Evolutionary conservation across 2,329 filamentous ascomycete species (phyloP).

Genomic region (Fusarium xylarioides): DNA sequence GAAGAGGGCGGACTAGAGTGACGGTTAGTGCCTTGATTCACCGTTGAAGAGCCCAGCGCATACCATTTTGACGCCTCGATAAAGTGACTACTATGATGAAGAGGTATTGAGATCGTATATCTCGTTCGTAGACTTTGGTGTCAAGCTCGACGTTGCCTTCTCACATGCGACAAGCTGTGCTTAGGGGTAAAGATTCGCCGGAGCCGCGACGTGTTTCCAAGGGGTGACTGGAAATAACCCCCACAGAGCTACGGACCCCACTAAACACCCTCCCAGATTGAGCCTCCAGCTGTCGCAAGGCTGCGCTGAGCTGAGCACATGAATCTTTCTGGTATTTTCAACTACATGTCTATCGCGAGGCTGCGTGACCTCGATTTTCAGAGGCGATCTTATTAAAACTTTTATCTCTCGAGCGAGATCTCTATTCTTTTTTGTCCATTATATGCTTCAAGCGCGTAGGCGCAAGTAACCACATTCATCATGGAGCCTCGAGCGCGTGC

Average conservation of each 20-base stretch:
- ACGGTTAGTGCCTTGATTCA: slow-evolving; percentile 15
- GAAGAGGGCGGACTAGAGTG: slow-evolving; percentile 86
- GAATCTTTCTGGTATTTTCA: slow-evolving; percentile 23
- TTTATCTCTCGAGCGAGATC: neutral
- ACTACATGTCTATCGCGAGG: slow-evolving; percentile 34
- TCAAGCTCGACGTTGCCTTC: slow-evolving; percentile 18
- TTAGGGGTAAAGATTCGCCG: slow-evolving; percentile 53
- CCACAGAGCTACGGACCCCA: slow-evolving; percentile 35
- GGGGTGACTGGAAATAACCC: slow-evolving; percentile 34
- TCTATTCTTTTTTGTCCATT: neutral
- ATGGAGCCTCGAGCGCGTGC: slow-evolving; percentile 82
- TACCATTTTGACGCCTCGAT: slow-evolving; percentile 42
- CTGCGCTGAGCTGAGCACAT: slow-evolving; percentile 18
- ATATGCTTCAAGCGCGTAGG: slow-evolving; percentile 10
- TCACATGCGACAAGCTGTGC: slow-evolving; percentile 42
- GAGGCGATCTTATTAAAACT: neutral
- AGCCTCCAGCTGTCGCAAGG: slow-evolving; percentile 32
- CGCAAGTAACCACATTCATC: slow-evolving; percentile 45
- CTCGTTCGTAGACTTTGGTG: neutral
- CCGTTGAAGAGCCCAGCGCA: neutral
- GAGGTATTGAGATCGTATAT: neutral
- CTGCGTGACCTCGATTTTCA: slow-evolving; percentile 5
- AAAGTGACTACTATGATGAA: neutral
- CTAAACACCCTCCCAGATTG: slow-evolving; percentile 20
- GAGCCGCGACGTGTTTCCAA: slow-evolving; percentile 34